Evolutionary conservation across 805 yeast genomes (phyloP), one percentile per base, ranked within the genome.

Genomic region (Debaryomyces tyrocola): DNA sequence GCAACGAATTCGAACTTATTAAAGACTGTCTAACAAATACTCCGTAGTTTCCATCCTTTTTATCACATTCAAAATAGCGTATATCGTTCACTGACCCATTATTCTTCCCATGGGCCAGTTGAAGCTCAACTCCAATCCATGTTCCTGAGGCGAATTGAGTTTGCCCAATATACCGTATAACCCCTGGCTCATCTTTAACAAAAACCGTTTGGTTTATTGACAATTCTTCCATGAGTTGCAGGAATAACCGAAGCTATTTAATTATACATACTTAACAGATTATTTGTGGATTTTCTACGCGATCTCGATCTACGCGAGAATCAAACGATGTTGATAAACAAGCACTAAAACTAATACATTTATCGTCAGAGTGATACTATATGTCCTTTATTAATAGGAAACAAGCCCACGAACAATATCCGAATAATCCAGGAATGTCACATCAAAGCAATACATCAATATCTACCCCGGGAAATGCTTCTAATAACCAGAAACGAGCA

Each of bases 61-160:
- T 51, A 6, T 41, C 41, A 49, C 76, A 70, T 6, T 64, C 58
- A 39, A 80, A 80, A 58, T 80, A 80, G 44, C 59, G 42, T 2
- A 63, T 56, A 0, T 76, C 80, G 15, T 69, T 60, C 0, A 80
- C 72, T 0, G 75, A 57, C 1, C 84, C 84, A 48, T 79, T 66
- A 44, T 80, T 80, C 51, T 73, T 75, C 1, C 84, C 84, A 0
- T 33, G 47, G 0, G 73, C 63, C 1, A 46, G 45, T 10, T 67
- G 69, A 18, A 80, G 56, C 41, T 77, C 79, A 2, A 79, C 55
- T 0, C 84, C 84, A 4, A 75, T 59, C 84, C 84, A 79, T 0
- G 47, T 43, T 0, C 89, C 90, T 0, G 74, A 64, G 2, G 87
- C 82, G 66, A 85, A 85, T 40, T 76, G 51, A 0, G 88, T 80